phyloP scores from a whole-genome alignment of 768 basidiomycete genomes.

The Gautieria morchelliformis region DNA sequence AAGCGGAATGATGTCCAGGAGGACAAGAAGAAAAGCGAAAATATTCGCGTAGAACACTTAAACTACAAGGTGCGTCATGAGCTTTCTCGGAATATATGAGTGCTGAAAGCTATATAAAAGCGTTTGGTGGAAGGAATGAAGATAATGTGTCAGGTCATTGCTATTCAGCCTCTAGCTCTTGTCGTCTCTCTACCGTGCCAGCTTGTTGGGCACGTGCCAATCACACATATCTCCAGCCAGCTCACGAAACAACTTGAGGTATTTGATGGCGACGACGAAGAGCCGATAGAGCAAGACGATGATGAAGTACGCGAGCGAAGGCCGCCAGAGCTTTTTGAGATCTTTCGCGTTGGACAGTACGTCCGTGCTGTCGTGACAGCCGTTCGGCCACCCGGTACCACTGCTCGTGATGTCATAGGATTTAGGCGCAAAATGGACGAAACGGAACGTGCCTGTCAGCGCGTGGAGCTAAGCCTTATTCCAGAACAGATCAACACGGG shows the following conservation, averaged over 20 bases:
- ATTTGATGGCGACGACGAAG: constrained; percentile 35
- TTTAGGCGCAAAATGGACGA: constrained; percentile 61
- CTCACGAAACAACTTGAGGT: constrained; percentile 65
- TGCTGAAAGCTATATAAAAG: constrained; percentile 26
- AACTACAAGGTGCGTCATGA: constrained; percentile 71
- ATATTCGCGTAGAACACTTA: constrained; percentile 76
- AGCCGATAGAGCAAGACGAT: constrained; percentile 33
- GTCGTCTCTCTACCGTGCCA: constrained; percentile 94
- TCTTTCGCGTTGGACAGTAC: constrained; percentile 83
- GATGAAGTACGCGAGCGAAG: constrained; percentile 32
- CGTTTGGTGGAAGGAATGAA: constrained; percentile 77
- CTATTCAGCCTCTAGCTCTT: constrained; percentile 80
- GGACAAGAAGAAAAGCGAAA: constrained; percentile 38
- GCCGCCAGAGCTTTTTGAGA: constrained; percentile 56
- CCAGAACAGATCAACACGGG: constrained; percentile 82
- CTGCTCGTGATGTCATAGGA: constrained; percentile 35
- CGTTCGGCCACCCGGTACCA: constrained; percentile 58
- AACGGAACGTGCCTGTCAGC: constrained; percentile 52
- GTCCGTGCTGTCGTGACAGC: constrained; percentile 67
- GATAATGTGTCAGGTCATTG: constrained; percentile 77
- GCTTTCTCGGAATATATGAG: constrained; percentile 1
- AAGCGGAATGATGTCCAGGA: constrained; percentile 14
- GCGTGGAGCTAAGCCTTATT: constrained; percentile 76
- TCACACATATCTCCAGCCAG: constrained; percentile 81
- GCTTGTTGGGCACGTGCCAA: constrained; percentile 86